Percentiles rank a stretch among this genome's conserved stretches.
These are phyloP conservation scores for Hyphopichia pseudoburtonii DNA, from an alignment of 1,139 yeast species.

Conservation along the genomic window DNA sequence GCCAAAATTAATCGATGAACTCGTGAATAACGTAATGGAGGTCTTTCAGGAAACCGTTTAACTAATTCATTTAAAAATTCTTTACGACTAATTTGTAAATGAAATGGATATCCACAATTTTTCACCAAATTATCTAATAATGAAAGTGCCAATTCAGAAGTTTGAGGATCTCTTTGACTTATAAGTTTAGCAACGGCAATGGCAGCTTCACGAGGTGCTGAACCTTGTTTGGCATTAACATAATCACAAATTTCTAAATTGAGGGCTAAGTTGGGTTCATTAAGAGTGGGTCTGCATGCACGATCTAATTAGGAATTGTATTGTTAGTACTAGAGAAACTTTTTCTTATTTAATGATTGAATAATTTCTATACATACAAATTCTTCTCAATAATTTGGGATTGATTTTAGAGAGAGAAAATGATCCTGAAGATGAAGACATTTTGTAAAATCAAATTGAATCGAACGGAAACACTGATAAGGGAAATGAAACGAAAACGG, in stretches of 20 bases:
- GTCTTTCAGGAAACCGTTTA: slow-evolving; percentile 90
- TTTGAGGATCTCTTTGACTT: slow-evolving; percentile 81
- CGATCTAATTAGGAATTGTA: slow-evolving; percentile 62
- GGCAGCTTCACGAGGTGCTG: slow-evolving; percentile 91
- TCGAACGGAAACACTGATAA: too few species aligned
- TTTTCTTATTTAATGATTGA: background rate
- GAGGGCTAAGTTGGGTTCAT: slow-evolving; percentile 85
- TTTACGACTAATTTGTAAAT: slow-evolving; percentile 89
- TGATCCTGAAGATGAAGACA: slow-evolving; percentile 24
- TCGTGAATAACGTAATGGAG: slow-evolving; percentile 81
- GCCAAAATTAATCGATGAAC: slow-evolving; percentile 84
- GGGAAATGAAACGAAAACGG: too few species aligned
- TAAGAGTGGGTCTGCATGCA: slow-evolving; percentile 82
- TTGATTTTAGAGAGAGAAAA: slow-evolving; percentile 51
- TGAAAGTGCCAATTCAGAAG: slow-evolving; percentile 56
- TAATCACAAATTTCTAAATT: slow-evolving; percentile 92
- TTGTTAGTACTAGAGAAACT: slow-evolving; percentile 15
- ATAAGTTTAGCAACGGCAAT: slow-evolving; percentile 82
- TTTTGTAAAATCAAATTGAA: too few species aligned
- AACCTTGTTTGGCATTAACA: slow-evolving; percentile 89
- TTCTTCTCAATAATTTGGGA: slow-evolving; percentile 62
- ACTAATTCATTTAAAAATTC: slow-evolving; percentile 93
- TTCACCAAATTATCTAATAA: slow-evolving; percentile 87
- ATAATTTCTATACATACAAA: slow-evolving; percentile 44
- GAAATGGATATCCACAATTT: slow-evolving; percentile 97